Evolutionary conservation across 2,329 filamentous ascomycete genomes (phyloP), one percentile per base, ranked within the genome.

Genomic region (Cladosporium sp.): DNA sequence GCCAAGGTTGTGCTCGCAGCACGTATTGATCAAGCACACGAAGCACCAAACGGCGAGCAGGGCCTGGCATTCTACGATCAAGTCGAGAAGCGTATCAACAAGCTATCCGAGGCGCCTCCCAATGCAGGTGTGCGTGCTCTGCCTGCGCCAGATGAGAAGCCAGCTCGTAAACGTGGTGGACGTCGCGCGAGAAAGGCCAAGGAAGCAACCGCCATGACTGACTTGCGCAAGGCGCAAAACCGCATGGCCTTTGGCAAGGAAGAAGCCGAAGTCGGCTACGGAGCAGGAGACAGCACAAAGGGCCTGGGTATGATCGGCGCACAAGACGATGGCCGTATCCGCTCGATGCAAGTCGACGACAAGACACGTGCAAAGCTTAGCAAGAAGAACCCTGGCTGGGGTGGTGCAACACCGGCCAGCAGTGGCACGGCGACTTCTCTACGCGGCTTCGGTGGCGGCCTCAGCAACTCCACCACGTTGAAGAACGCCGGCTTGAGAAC

Each of bases 321-420:
- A 63, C 77, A 83, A 56, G 88, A 91, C 65, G 89, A 91, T 56
- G 93, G 93, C n/a, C 83, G 88, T 11, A 88, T 99, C 56, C 87
- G 93, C 51, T 85, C 84, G 29, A 79, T 88, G 44, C 91, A 96
- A 70, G 86, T 99, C 64, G 93, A 99, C 67, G 87, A 93, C 66
- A 85, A 92, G 53, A 99, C 93, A 3, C 83, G 89, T 51, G 93
- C 93, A 39, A 96, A 95, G 68, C 82, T 99, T 38, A 89, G 87
- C 64, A 91, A 91, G 67, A 96, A 95, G 74, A 95, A 92, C 71
- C 91, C 95, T 62, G 93, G 93, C 20, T 99, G 93, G 93, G 92
- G 91, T 50, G 83, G 79, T 39, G 78, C 72, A 9, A 66, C 67
- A 7, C 61, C 64, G 17, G 82, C 70, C 5, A 71, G 82, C 43